phyloP scores from a whole-genome alignment of 805 yeast species.

The Lachancea nothofagi region DNA sequence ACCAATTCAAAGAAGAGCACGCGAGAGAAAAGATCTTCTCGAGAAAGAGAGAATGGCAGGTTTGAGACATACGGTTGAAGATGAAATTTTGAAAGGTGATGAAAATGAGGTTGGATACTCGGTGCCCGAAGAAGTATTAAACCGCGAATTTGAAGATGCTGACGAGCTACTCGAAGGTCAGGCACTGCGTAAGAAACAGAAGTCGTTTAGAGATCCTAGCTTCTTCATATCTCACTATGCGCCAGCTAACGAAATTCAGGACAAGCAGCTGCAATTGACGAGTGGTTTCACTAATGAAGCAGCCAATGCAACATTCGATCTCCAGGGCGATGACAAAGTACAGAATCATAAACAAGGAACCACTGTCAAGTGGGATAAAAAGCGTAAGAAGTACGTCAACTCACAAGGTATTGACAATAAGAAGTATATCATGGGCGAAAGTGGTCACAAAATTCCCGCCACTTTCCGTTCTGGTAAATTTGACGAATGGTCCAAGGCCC shows the following conservation, averaged over 20 bases:
- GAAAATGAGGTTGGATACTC: constrained; percentile 45
- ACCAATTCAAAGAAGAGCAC: constrained; percentile 75
- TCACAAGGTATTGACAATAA: constrained; percentile 66
- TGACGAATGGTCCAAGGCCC: constrained; percentile 82
- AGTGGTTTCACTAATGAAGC: constrained; percentile 79
- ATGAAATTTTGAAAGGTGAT: constrained; percentile 57
- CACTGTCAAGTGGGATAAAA: constrained; percentile 86
- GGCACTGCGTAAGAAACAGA: constrained; percentile 34
- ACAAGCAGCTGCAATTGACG: constrained; percentile 57
- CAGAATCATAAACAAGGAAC: constrained; percentile 59
- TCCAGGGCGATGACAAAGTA: constrained; percentile 70
- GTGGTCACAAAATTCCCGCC: constrained; percentile 90
- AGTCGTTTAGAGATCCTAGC: constrained; percentile 67
- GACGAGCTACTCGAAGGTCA: constrained; percentile 32
- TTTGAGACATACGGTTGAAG: constrained; percentile 63
- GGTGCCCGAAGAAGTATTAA: constrained; percentile 37
- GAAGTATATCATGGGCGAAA: constrained; percentile 89
- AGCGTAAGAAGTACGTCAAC: constrained; percentile 84
- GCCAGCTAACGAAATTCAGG: constrained; percentile 72
- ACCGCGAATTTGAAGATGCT: constrained; percentile 38
- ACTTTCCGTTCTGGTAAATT: constrained; percentile 84
- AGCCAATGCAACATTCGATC: constrained; percentile 77
- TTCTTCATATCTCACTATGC: constrained; percentile 88
- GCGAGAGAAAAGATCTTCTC: constrained; percentile 58
- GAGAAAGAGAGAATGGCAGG: constrained; percentile 76